Conservation (phyloP, 768 basidiomycete genomes). For the Trametes cubensis region DNA sequence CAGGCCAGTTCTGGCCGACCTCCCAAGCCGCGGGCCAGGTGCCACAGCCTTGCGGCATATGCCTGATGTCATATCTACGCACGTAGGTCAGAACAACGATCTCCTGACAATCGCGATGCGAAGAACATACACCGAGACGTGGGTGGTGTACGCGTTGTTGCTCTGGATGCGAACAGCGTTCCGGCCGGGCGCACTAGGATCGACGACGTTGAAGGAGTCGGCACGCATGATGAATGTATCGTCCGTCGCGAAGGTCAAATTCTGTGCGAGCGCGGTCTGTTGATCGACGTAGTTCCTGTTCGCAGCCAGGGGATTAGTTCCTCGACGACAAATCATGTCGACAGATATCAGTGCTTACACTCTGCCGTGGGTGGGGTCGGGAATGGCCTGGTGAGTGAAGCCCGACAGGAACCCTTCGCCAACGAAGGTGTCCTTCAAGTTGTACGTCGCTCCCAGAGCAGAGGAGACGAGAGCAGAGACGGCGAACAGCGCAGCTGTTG, state of each 20-base stretch:
- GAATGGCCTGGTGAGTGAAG: slow-evolving; percentile 50
- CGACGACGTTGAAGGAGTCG: slow-evolving; percentile 51
- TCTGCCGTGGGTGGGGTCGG: slow-evolving; percentile 69
- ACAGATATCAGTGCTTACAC: slow-evolving; percentile 48
- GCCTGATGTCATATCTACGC: slow-evolving; percentile 47
- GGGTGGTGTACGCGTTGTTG: slow-evolving; percentile 53
- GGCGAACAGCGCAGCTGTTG: slow-evolving; percentile 21
- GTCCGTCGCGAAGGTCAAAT: slow-evolving; percentile 59
- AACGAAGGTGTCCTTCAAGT: slow-evolving; percentile 26
- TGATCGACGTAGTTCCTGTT: slow-evolving; percentile 48
- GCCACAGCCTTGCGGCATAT: slow-evolving; percentile 57
- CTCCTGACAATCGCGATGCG: slow-evolving; percentile 29
- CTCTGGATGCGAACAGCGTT: slow-evolving; percentile 61
- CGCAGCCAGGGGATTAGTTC: not conserved
- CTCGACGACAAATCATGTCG: not conserved
- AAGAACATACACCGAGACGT: slow-evolving; percentile 37
- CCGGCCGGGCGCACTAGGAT: slow-evolving; percentile 52
- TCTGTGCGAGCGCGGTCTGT: slow-evolving; percentile 52
- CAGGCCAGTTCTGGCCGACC: slow-evolving; percentile 53
- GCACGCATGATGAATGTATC: slow-evolving; percentile 58
- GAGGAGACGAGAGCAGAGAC: slow-evolving; percentile 24
- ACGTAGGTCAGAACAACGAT: not conserved
- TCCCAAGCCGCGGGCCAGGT: slow-evolving; percentile 67
- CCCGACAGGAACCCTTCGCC: slow-evolving; percentile 46
- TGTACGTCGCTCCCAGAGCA: slow-evolving; percentile 30